These are phyloP conservation scores for Gentiana macrophylla DNA, from an alignment of 257 asterid species.

Conservation along the genomic window DNA sequence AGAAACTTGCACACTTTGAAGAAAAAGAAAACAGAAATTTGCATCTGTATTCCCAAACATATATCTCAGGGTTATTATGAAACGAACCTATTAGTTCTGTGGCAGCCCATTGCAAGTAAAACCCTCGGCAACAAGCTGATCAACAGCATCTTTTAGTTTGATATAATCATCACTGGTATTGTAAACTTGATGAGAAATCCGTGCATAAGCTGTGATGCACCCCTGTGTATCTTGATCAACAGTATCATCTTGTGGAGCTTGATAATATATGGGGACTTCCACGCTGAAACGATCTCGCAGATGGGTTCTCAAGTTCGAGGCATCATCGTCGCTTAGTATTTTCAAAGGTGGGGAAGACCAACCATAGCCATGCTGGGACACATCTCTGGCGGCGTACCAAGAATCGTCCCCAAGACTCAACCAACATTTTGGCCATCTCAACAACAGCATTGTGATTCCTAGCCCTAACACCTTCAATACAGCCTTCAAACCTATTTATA, in stretches of 20 bases:
- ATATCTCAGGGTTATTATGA: not conserved
- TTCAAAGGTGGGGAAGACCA: slow-evolving; percentile 70
- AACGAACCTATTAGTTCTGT: slow-evolving; percentile 34
- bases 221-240: slow-evolving; percentile 4
- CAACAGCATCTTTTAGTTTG: slow-evolving; percentile 65
- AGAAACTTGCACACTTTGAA: too few species aligned
- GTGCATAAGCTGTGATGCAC: slow-evolving; percentile 55
- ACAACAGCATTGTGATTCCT: slow-evolving; percentile 45
- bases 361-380: slow-evolving; percentile 90
- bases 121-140: slow-evolving; percentile 41
- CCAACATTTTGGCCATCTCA: slow-evolving; percentile 39
- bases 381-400: slow-evolving; percentile 70
- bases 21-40: too few species aligned
- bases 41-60: too few species aligned
- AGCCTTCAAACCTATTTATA: slow-evolving; percentile 59
- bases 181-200: slow-evolving; percentile 91
- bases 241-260: slow-evolving; percentile 45
- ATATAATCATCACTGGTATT: slow-evolving; percentile 55
- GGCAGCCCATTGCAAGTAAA: slow-evolving; percentile 50
- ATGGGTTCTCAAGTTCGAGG: slow-evolving; percentile 47
- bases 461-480: slow-evolving; percentile 58
- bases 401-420: slow-evolving; percentile 49
- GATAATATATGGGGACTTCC: slow-evolving; percentile 73
- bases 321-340: slow-evolving; percentile 39
- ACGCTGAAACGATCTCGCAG: slow-evolving; percentile 50